These are phyloP conservation scores for Articulospora tetracladia DNA, from an alignment of 495 filamentous ascomycete species.

Conservation along the genomic window DNA sequence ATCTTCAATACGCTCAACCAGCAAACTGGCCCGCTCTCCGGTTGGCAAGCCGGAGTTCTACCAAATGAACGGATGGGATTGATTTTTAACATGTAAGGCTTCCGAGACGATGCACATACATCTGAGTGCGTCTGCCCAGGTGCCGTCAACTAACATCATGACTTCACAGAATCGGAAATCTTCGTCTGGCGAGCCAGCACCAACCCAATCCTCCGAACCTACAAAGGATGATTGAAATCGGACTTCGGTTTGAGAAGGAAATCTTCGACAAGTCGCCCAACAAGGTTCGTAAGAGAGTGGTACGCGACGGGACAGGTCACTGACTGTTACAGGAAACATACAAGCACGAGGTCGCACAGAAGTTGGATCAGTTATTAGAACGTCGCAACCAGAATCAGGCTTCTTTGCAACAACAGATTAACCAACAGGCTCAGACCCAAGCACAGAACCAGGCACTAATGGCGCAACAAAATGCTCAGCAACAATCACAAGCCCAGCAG, in stretches of 20 bases:
- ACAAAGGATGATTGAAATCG: slow-evolving; percentile 29
- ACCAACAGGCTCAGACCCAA: slow-evolving; percentile 33
- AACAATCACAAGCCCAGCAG: slow-evolving; percentile 22
- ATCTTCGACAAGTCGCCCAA: slow-evolving; percentile 36
- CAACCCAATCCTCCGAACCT: slow-evolving; percentile 32
- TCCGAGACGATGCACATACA: background rate
- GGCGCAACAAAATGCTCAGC: background rate
- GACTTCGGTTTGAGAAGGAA: slow-evolving; percentile 38
- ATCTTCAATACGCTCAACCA: slow-evolving; percentile 15
- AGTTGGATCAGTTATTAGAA: slow-evolving; percentile 41
- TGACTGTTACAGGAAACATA: slow-evolving; percentile 17
- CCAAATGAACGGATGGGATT: slow-evolving; percentile 26
- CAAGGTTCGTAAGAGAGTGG: slow-evolving; percentile 29
- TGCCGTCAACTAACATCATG: background rate
- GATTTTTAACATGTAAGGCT: slow-evolving; percentile 29
- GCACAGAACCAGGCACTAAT: slow-evolving; percentile 16
- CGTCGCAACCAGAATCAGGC: slow-evolving; percentile 35
- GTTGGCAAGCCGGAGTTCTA: slow-evolving; percentile 28
- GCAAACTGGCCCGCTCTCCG: slow-evolving; percentile 14
- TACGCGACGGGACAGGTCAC: background rate
- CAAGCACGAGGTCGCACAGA: slow-evolving; percentile 34
- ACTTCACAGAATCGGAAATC: slow-evolving; percentile 15
- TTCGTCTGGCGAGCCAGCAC: slow-evolving; percentile 38
- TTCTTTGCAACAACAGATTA: slow-evolving; percentile 23
- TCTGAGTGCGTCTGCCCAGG: background rate